Percentiles rank a stretch among this genome's conserved stretches.
Conservation (phyloP, 139 green algal genomes). For the Choricystis sp. region DNA sequence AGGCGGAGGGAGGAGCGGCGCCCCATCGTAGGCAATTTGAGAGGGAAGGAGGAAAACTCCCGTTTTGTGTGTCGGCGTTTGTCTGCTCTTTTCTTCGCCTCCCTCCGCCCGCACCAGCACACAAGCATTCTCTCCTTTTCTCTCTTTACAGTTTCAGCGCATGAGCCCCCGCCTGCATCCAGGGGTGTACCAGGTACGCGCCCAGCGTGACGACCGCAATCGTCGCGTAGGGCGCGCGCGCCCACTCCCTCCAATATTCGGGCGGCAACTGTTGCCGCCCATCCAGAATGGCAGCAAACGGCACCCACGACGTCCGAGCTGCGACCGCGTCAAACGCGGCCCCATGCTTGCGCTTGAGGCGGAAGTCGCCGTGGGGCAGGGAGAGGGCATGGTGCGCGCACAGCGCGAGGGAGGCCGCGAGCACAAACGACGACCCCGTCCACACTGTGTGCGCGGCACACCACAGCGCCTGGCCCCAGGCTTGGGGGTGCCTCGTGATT, state of each 20-base stretch:
- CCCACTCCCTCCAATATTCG: slow-evolving; percentile 90
- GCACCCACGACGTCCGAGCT: slow-evolving; percentile 63
- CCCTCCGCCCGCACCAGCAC: too few relatives aligned
- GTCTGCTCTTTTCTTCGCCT: too few relatives aligned
- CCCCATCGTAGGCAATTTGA: too few relatives aligned
- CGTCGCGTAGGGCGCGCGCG: slow-evolving; percentile 67
- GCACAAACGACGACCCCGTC: slow-evolving; percentile 85
- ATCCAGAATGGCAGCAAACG: slow-evolving; percentile 78
- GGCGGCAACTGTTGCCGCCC: slow-evolving; percentile 75
- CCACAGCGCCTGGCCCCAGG: slow-evolving; percentile 67
- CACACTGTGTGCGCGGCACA: slow-evolving; percentile 80
- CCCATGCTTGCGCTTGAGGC: slow-evolving; percentile 64
- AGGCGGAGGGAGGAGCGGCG: too few relatives aligned
- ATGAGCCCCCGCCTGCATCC: slow-evolving; percentile 72
- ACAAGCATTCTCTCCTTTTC: too few relatives aligned
- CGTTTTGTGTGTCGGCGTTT: too few relatives aligned
- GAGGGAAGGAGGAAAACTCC: too few relatives aligned
- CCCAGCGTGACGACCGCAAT: slow-evolving; percentile 69
- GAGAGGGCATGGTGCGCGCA: slow-evolving; percentile 87
- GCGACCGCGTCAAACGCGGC: slow-evolving; percentile 76
- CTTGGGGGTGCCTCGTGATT: slow-evolving; percentile 77
- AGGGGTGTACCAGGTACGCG: slow-evolving; percentile 72
- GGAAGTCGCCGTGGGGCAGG: slow-evolving; percentile 85
- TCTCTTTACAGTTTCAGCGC: slow-evolving; percentile 73
- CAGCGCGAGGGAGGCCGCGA: slow-evolving; percentile 59